Evolutionary conservation across 1,284 basidiomycete species (phyloP), one percentile per base, ranked within the genome.

Genomic region (Phlebopus sp.): DNA sequence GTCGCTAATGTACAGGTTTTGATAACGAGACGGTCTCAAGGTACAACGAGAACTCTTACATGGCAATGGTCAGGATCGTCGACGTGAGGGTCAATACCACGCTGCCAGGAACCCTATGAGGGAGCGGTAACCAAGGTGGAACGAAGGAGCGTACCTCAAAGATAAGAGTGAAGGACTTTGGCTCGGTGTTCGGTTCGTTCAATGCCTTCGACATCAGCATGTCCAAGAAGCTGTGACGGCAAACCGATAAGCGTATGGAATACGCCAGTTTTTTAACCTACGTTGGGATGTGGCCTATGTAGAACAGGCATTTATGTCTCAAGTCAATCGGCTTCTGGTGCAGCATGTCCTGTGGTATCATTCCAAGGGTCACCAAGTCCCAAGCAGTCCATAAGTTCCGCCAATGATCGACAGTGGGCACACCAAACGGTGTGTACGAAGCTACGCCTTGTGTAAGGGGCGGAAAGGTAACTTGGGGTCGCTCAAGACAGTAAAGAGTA

Each of bases 1-100:
- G 94, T 39, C 73, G 74, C 81, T 83, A 51, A 4, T 18, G 46
- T 41, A 21, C 25, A 45, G 37, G 35, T 8, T 19, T n/a, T n/a
- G n/a, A n/a, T 25, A 37, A 39, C 7, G 17, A 23, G 9, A 6
- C n/a, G 15, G 19, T 13, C 17, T 32, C 2, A 5, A 21, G 11
- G 36, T 18, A n/a, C 44, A 63, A 25, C 37, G 14, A 50, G 27
- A 2, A 8, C 27, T 4, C 76, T 35, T 67, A 87, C 85, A 66
- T 92, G 90, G 57, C 87, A 88, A 57, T 89, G 77, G 14, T 84
- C 82, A 0, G 91, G 90, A 64, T 94, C 89, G 55, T 95, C 91
- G 27, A 94, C 90, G 59, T 92, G 86, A 2, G 94, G 94, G 68
- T 97, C 94, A 60, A 98, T 97, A 8, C 94, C 94, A 42, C 94